phyloP scores from a whole-genome alignment of 768 basidiomycete species.

The Agrocybe chaxingu region DNA sequence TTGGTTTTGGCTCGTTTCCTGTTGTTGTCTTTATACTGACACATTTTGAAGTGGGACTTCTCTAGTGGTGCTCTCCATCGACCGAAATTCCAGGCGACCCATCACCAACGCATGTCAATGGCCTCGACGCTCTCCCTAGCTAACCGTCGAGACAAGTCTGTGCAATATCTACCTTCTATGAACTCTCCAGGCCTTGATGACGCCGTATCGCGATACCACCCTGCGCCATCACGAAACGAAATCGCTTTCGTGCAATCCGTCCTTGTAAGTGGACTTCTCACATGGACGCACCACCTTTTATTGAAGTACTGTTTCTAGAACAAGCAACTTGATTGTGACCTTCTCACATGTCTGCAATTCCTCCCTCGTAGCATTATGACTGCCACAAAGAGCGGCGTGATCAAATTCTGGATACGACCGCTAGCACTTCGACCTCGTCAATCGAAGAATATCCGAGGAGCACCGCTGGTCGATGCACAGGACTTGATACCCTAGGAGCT shows the following conservation, averaged over 20 bases:
- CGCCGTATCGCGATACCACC: constrained; percentile 62
- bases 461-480: constrained; percentile 20
- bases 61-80: constrained; percentile 88
- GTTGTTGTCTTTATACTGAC: constrained; percentile 6
- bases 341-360: constrained; percentile 73
- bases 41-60: constrained; percentile 78
- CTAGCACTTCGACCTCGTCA: constrained; percentile 44
- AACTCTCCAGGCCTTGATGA: constrained; percentile 35
- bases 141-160: constrained; percentile 61
- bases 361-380: constrained; percentile 79
- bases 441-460: constrained; percentile 20
- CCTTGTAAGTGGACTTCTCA: constrained; percentile 49
- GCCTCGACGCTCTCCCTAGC: constrained; percentile 76
- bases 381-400: constrained; percentile 68
- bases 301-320: constrained; percentile 39
- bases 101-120: constrained; percentile 74
- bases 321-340: constrained; percentile 78
- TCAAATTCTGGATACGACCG: constrained; percentile 85
- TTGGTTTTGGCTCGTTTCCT: constrained; percentile 24
- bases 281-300: neutral
- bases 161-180: constrained; percentile 48
- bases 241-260: constrained; percentile 90
- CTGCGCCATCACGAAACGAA: constrained; percentile 88
- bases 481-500: constrained; percentile 22
- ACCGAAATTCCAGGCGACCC: constrained; percentile 69